A percentile compares a stretch with the other conserved stretches of the same genome.
Evolutionary conservation across 148 eudicot genomes (phyloP).

Genomic region (Camellia japonica): DNA sequence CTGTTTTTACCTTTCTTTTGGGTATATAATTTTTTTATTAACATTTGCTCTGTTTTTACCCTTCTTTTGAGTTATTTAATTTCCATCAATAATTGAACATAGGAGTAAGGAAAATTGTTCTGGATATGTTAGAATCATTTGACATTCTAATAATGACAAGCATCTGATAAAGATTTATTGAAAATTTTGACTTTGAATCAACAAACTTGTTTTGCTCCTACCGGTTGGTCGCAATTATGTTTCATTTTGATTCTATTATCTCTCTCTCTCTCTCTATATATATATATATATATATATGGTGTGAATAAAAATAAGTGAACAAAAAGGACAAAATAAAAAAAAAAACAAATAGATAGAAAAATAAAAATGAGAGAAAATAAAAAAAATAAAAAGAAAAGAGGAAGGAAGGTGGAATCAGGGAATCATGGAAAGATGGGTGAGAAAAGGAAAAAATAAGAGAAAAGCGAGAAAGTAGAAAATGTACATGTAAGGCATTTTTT

Average conservation of each 20-base stretch:
- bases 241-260: conserved; percentile 12
- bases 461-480: too few relatives aligned
- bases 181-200: conserved; percentile 19
- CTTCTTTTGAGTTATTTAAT: not conserved
- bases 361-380: too few relatives aligned
- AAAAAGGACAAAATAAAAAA: too few relatives aligned
- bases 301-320: too few relatives aligned
- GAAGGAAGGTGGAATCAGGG: too few relatives aligned
- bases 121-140: conserved; percentile 11
- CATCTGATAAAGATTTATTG: conserved; percentile 16
- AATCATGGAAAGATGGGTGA: too few relatives aligned
- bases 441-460: too few relatives aligned
- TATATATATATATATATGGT: too few relatives aligned
- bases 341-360: too few relatives aligned
- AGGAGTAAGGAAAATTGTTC: not conserved
- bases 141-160: conserved; percentile 5
- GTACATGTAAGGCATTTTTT: too few relatives aligned
- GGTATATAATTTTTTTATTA: not conserved
- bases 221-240: conserved; percentile 2
- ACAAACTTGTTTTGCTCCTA: conserved; percentile 10
- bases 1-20: not conserved
- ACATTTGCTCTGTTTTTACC: not conserved
- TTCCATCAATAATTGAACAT: not conserved
- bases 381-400: too few relatives aligned
- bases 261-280: not conserved